Evolutionary conservation across 129 eudicot species (phyloP).

Genomic region (Heracleum sosnowskyi): DNA sequence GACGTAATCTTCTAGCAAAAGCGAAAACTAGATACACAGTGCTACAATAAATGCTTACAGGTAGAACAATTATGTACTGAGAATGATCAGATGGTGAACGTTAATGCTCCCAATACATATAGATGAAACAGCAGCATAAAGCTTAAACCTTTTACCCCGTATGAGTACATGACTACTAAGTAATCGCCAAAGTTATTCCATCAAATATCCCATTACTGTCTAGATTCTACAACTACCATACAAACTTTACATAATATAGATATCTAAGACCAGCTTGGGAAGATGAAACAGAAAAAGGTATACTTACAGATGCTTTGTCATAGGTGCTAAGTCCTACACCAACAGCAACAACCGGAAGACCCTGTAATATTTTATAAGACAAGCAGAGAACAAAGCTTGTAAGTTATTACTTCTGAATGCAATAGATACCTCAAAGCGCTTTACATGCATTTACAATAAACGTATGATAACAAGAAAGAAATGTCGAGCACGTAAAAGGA

Average conservation of each 20-base stretch:
- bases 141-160: not conserved
- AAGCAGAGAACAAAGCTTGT: not conserved
- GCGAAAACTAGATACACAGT: not conserved
- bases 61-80: not conserved
- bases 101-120: not conserved
- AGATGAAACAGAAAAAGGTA: conserved; percentile 1
- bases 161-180: not conserved
- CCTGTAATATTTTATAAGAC: conserved; percentile 34
- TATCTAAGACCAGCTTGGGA: not conserved
- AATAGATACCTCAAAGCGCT: not conserved
- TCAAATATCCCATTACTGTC: not conserved
- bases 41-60: not conserved
- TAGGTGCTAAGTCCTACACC: conserved; percentile 97
- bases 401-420: not conserved
- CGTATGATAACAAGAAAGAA: not conserved
- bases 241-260: not conserved
- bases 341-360: conserved; percentile 84
- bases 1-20: not conserved
- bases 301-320: conserved; percentile 97
- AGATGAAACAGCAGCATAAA: not conserved
- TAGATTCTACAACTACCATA: not conserved
- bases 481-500: not conserved
- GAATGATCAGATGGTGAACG: not conserved
- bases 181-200: not conserved
- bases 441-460: not conserved